These are phyloP conservation scores for Paraleonurus japonicus DNA, from an alignment of 257 asterid genomes.

Conservation along the genomic window DNA sequence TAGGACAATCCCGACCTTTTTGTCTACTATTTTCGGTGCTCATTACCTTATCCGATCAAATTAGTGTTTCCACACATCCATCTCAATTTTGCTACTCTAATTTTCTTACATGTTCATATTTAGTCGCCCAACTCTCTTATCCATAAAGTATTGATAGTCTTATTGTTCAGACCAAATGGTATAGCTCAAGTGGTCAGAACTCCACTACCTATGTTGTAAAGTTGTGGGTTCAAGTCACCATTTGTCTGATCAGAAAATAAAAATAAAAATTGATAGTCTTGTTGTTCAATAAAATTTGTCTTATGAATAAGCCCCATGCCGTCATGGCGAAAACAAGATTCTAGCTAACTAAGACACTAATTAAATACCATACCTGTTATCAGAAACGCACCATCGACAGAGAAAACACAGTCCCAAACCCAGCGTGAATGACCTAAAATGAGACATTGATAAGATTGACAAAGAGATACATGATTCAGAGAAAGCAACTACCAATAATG, in stretches of 20 bases:
- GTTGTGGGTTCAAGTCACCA: too few species aligned
- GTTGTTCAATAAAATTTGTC: background rate
- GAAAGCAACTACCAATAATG: background rate
- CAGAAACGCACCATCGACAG: slow-evolving; percentile 91
- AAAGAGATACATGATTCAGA: background rate
- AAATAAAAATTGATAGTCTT: too few species aligned
- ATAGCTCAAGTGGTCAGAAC: too few species aligned
- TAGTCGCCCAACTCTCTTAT: background rate
- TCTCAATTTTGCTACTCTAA: background rate
- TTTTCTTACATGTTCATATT: background rate
- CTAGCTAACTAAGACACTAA: background rate
- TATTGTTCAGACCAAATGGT: too few species aligned
- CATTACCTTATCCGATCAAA: background rate
- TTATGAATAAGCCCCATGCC: background rate
- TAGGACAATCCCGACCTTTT: background rate
- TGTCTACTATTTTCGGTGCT: background rate
- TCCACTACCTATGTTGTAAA: too few species aligned
- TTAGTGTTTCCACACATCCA: background rate
- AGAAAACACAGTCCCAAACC: slow-evolving; percentile 99
- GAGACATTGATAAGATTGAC: background rate
- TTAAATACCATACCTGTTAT: slow-evolving; percentile 61
- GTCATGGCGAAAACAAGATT: background rate
- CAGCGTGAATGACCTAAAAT: slow-evolving; percentile 90
- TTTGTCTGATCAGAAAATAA: too few species aligned
- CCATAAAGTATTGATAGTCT: background rate